Evolutionary conservation across 345 rosid genomes (phyloP), one percentile per base, ranked within the genome.

Genomic region (Erysimum cheiranthoides): DNA sequence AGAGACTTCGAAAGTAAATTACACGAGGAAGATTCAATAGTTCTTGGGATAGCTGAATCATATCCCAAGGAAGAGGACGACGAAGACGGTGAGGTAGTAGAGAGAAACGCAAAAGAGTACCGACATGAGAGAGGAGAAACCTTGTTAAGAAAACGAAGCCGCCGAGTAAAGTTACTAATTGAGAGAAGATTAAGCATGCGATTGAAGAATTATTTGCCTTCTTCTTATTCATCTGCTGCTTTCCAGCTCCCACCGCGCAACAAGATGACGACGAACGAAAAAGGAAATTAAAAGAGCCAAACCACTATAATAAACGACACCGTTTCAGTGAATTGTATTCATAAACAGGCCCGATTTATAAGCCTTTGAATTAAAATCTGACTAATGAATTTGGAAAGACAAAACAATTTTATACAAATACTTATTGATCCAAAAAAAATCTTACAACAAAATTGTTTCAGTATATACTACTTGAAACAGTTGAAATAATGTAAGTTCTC

Each of bases 121-220:
- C 47, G 80, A 46, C 65, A 62, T 70, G 71, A 65, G 66, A 80
- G 57, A 62, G 45, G 71, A 62, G 72, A 54, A 42, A 83, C 56
- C 79, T 70, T 79, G 51, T 46, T 77, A 69, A 81, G 25, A 40
- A 17, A 16, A 52, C 61, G 81, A 56, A 57, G 47, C 47, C 78
- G 47, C 47, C 78, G 83, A 54, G 42, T 32, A 67, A 39, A 49
- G 45, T 43, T 76, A 68, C 76, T 68, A 65, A 50, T 36, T 21
- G 68, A 76, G 82, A 86, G 56, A 70, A 71, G 73, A 71, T 49
- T 79, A 59, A 80, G 76, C 85, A 82, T 84, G 67, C 75, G 78
- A 69, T 0, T 70, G 73, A 46, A 16, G 35, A 42, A 56, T 4
- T 68, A 39, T 16, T 49, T 32, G 31, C 54, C 21, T 57, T 58